These are phyloP conservation scores for Trichoderma sp. DNA, from an alignment of 2,329 filamentous ascomycete species.

Conservation along the genomic window DNA sequence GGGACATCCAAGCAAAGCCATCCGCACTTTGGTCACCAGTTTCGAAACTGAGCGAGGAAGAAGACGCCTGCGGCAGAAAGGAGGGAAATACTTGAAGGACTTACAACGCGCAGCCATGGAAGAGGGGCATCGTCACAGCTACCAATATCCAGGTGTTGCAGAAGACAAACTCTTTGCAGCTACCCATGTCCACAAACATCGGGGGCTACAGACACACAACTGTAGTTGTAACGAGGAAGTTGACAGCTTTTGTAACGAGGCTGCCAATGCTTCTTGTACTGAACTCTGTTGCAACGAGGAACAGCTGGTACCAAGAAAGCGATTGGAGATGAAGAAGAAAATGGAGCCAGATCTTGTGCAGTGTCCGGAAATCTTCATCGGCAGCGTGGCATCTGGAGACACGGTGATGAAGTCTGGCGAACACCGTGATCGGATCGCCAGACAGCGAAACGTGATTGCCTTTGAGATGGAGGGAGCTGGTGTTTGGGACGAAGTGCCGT, in stretches of 20 bases:
- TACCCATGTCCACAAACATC: background rate
- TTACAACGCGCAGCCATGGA: background rate
- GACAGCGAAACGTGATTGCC: background rate
- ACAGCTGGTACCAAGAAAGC: background rate
- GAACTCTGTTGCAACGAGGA: background rate
- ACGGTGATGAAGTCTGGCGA: background rate
- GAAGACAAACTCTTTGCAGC: background rate
- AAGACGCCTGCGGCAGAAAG: too few species aligned
- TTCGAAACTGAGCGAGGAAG: slow-evolving; percentile 14
- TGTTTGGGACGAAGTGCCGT: background rate
- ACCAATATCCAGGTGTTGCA: background rate
- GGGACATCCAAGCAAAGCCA: slow-evolving; percentile 34
- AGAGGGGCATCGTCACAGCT: background rate
- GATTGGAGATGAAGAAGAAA: background rate
- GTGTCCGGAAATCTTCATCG: background rate
- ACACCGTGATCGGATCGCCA: background rate
- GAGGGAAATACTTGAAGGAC: background rate
- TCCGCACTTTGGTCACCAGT: slow-evolving; percentile 36
- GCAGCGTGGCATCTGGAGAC: background rate
- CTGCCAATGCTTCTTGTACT: background rate
- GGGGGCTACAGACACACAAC: background rate
- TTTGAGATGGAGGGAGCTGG: background rate
- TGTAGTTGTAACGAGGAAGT: background rate
- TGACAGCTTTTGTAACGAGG: background rate
- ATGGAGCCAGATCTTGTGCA: background rate